These are phyloP conservation scores for Bjerkandera adusta DNA, from an alignment of 1,284 basidiomycete species.

Conservation along the genomic window DNA sequence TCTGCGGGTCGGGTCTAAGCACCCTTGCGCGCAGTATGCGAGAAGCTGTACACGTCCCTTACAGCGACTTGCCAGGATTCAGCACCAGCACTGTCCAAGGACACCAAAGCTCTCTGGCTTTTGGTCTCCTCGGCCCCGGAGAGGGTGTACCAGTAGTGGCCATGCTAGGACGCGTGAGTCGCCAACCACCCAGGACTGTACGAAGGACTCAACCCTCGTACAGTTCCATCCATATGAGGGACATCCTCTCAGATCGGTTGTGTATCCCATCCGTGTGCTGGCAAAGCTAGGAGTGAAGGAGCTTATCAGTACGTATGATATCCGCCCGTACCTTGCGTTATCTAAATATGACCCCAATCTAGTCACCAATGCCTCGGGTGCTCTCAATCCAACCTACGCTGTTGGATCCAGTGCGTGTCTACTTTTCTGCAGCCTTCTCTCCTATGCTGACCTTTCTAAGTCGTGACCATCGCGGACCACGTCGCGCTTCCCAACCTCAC, in stretches of 20 bases:
- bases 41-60: conserved; percentile 55
- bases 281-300: conserved; percentile 70
- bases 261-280: conserved; percentile 79
- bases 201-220: conserved; percentile 18
- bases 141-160: conserved; percentile 71
- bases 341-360: background rate
- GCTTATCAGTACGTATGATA: conserved; percentile 59
- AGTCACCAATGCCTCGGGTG: conserved; percentile 88
- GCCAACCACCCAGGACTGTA: no score
- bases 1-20: conserved; percentile 76
- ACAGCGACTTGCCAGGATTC: conserved; percentile 64
- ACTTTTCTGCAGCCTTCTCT: background rate
- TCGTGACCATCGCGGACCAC: conserved; percentile 82
- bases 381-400: conserved; percentile 64
- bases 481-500: conserved; percentile 77
- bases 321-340: background rate
- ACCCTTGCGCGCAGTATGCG: conserved; percentile 59
- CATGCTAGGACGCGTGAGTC: conserved; percentile 76
- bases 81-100: conserved; percentile 75
- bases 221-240: conserved; percentile 87
- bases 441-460: conserved; percentile 33
- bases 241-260: conserved; percentile 60
- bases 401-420: conserved; percentile 75
- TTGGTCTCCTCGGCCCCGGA: conserved; percentile 65
- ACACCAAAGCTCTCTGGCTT: conserved; percentile 75